Evolutionary conservation across 805 yeast genomes (phyloP), one percentile per base, ranked within the genome.

Genomic region (Candida railenensis): DNA sequence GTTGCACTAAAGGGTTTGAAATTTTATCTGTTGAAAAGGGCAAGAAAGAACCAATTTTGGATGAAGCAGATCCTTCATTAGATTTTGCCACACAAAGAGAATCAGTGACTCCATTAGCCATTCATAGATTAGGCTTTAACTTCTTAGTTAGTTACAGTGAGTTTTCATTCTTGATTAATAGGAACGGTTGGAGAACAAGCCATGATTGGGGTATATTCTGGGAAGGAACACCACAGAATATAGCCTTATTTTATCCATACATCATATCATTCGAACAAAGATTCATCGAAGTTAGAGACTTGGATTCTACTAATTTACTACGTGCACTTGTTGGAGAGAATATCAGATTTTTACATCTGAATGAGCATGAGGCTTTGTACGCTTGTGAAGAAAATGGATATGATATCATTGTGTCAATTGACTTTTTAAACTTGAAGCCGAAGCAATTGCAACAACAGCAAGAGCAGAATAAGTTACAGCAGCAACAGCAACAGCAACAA

Each of bases 61-160:
- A 94, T 68, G 97, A 96, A n/a, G 99, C 98, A 0, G 99, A 94
- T 61, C 95, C 98, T 0, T 89, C 97, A 16, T 74, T 94, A 45
- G 99, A 94, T 59, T 94, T 94, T 71, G 97, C 94, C 12, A 88
- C 82, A 48, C 87, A 81, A 49, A 75, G 86, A 49, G 96, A 89
- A 63, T 55, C 60, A 9, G 77, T 92, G 50, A 87, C 88, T 58
- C 99, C 99, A 16, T 80, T 90, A 64, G 90, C 95, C 3, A 89
- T 94, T 49, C 95, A 92, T 63, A 80, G 96, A 50, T 82, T 94
- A 48, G 94, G 92, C 48, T 82, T 85, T 45, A 94, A 91, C 68
- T 94, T 92, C 62, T 69, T 94, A 57, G 77, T 94, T 53, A 85
- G 91, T 62, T 94, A 92, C 63, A 82, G 95, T 3, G 97, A 90